Evolutionary conservation across 1,284 basidiomycete genomes (phyloP), one percentile per base, ranked within the genome.

Genomic region (Boletus smithii): DNA sequence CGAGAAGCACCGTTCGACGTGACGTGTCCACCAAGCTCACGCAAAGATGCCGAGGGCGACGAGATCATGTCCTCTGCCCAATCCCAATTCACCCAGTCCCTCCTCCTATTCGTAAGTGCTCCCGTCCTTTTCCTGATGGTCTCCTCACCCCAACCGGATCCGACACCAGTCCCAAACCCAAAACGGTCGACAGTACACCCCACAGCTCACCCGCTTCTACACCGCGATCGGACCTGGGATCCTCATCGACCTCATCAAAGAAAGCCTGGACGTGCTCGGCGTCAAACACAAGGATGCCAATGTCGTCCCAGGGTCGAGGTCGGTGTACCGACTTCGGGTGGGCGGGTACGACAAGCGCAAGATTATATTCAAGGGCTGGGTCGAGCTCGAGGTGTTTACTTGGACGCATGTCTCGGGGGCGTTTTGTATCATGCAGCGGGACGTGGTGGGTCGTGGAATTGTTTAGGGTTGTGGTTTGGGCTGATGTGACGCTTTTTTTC

Each of bases 161-260:
- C 14, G 10, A 11, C n/a, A 16, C 8, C 50, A 88, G 86, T 85
- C 86, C 0, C 88, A 90, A 74, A 88, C 86, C 0, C 85, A 87
- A 67, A 68, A 68, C 2, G 87, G 87, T 4, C 69, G 66, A 18
- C 75, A 81, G 8, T 88, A 88, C 58, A 81, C 73, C 0, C 83
- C 84, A 0, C 75, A 81, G 46, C 73, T 89, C n/a, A 89, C 88
- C 2, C 80, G 87, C 0, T 90, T 90, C 70, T 89, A 88, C 60
- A 76, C 82, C 0, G 65, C 73, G 3, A 60, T 84, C 4, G 70
- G 71, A 1, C 84, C 85, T 0, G 63, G 67, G 0, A 66, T 75
- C 4, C 67, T 88, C 29, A 62, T 81, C 32, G 57, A 67, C 2
- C 69, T 81, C 46, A 65, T 88, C 45, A 70, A 76, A 35, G 73